A percentile compares a stretch with the other conserved stretches of the same genome.
Evolutionary conservation across 495 filamentous ascomycete genomes (phyloP).

Genomic region (Tuber melanosporum): DNA sequence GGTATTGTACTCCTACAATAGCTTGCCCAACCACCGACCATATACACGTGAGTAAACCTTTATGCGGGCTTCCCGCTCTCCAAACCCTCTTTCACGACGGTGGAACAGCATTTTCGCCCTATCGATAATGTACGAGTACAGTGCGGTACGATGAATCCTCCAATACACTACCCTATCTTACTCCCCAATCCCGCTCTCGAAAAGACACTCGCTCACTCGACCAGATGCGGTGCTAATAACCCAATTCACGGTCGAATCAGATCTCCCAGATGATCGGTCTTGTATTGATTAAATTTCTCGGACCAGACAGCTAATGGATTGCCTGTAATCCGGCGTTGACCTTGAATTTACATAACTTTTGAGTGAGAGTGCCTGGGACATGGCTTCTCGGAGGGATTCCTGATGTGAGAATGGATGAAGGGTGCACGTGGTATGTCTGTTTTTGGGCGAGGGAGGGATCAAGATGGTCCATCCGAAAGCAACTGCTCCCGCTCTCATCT

Average conservation of each 20-base stretch:
- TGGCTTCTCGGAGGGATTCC: neutral
- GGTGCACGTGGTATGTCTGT: neutral
- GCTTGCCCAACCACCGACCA: neutral
- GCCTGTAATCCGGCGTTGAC: neutral
- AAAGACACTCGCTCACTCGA: neutral
- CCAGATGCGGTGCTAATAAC: neutral
- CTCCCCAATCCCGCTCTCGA: neutral
- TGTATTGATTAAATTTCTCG: neutral
- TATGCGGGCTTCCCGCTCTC: neutral
- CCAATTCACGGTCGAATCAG: neutral
- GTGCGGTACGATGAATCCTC: neutral
- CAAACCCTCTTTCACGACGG: neutral
- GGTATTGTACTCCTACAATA: neutral
- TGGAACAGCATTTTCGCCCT: neutral
- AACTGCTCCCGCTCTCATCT: neutral
- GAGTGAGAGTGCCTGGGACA: neutral
- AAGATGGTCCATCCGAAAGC: slow-evolving; percentile 1
- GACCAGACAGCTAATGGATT: neutral
- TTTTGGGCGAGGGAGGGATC: neutral
- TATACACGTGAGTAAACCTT: neutral
- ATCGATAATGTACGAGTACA: neutral
- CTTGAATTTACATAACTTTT: neutral
- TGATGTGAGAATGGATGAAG: neutral
- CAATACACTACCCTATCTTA: neutral
- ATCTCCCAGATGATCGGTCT: neutral